Conservation (phyloP, 1,139 yeast genomes). For the Hyphopichia pseudoburtonii region DNA sequence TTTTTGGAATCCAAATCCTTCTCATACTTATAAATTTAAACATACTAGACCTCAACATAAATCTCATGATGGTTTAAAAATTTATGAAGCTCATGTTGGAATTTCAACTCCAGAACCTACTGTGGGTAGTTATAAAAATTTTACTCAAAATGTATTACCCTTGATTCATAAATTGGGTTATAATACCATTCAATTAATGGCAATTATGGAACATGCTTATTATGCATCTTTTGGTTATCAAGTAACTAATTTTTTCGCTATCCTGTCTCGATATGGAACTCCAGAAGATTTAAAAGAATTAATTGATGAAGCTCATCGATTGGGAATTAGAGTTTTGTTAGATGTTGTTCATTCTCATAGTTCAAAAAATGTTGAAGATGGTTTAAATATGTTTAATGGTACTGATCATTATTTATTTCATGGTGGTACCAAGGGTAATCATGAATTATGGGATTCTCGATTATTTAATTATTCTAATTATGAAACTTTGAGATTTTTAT, state of each 20-base stretch:
- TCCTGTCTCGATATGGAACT: constrained; percentile 85
- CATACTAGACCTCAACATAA: constrained; percentile 57
- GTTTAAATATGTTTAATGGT: constrained; percentile 91
- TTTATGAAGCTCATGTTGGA: constrained; percentile 96
- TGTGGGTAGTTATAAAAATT: constrained; percentile 82
- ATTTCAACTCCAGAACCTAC: constrained; percentile 89
- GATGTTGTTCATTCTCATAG: constrained; percentile 97
- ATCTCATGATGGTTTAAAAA: constrained; percentile 57
- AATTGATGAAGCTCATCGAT: constrained; percentile 85
- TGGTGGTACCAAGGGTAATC: constrained; percentile 79
- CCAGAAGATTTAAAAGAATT: constrained; percentile 93
- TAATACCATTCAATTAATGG: constrained; percentile 94
- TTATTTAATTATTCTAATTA: constrained; percentile 87
- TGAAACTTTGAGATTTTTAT: constrained; percentile 83
- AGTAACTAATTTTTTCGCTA: constrained; percentile 88
- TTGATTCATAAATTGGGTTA: constrained; percentile 81
- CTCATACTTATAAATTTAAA: constrained; percentile 55
- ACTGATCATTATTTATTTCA: constrained; percentile 95
- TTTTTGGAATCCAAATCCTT: constrained; percentile 80
- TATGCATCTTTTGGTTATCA: constrained; percentile 98
- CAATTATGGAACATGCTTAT: constrained; percentile 98
- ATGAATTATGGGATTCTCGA: constrained; percentile 93
- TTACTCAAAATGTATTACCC: constrained; percentile 80
- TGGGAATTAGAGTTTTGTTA: constrained; percentile 82
- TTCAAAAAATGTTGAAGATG: constrained; percentile 91